Conservation (phyloP, 2,329 filamentous ascomycete genomes). For the Sporothrix brasiliensis region DNA sequence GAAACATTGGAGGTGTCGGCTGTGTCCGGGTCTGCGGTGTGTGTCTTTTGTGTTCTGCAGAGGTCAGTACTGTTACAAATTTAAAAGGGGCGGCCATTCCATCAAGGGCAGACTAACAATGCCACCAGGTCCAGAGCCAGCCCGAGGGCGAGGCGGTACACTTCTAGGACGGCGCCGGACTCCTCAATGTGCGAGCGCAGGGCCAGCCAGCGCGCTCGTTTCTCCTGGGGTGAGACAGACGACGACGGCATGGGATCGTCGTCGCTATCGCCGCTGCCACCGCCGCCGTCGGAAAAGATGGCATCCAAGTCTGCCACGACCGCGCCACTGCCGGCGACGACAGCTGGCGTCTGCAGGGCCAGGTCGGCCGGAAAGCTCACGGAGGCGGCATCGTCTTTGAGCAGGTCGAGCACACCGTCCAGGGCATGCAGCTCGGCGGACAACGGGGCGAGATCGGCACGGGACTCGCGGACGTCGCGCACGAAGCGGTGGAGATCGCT, state of each 20-base stretch:
- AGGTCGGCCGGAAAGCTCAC: slow-evolving; percentile 44
- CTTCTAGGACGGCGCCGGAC: slow-evolving; percentile 44
- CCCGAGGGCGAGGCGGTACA: slow-evolving; percentile 46
- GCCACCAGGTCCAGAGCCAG: slow-evolving; percentile 48
- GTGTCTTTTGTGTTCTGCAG: neutral
- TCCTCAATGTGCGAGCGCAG: slow-evolving; percentile 42
- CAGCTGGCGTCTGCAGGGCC: slow-evolving; percentile 43
- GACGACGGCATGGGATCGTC: neutral
- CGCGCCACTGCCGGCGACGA: slow-evolving; percentile 44
- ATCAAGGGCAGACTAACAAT: slow-evolving; percentile 36
- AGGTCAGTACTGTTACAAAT: too few species aligned
- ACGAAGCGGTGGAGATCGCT: slow-evolving; percentile 44
- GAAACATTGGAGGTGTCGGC: neutral
- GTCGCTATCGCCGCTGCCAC: slow-evolving; percentile 37
- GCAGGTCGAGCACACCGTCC: slow-evolving; percentile 45
- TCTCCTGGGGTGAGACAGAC: slow-evolving; percentile 39
- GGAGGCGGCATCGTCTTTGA: slow-evolving; percentile 46
- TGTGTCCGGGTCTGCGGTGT: slow-evolving; percentile 28
- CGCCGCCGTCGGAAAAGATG: slow-evolving; percentile 39
- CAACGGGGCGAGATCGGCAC: slow-evolving; percentile 46
- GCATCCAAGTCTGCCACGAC: slow-evolving; percentile 46
- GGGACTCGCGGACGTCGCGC: slow-evolving; percentile 48
- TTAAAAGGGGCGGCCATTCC: too few species aligned
- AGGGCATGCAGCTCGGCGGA: slow-evolving; percentile 50
- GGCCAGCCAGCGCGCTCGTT: slow-evolving; percentile 46